Evolutionary conservation across 805 yeast genomes (phyloP), one percentile per base, ranked within the genome.

Genomic region (Schizosaccharomyces octosporus): DNA sequence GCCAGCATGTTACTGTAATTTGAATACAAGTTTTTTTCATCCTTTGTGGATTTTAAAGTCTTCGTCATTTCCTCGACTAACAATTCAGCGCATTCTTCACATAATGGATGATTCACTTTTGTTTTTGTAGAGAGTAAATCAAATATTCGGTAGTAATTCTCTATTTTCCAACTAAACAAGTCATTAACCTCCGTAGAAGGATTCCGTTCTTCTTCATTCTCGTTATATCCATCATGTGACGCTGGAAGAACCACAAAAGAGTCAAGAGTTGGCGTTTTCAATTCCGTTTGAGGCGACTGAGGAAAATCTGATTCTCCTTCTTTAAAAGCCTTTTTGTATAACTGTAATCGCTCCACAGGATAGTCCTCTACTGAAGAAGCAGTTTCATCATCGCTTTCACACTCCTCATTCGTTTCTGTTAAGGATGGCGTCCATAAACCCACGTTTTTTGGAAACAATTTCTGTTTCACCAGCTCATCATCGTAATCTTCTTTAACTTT

Each of bases 91-190:
- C 98, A 93, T 55, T 89, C 97, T 29, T 77, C 76, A 66, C 97
- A 90, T 17, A 93, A 80, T 0, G 98, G 98, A 67, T 81, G 82
- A 64, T 87, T 94, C 17, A 90, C 77, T 63, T 83, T 87, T 61
- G 83, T 82, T 64, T 84, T 83, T 4, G 79, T 75, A 0, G 93
- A 83, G 5, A 90, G 71, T 1, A 85, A 75, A 64, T 84, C 83
- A 69, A 87, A 88, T 1, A 90, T 78, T 48, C 79, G 79, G 2
- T 80, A 80, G 42, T 87, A 69, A 0, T 81, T 75, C 36, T 51
- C 57, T 29, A 51, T 51, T 29, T 51, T 51, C 31, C 57, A 29
- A 36, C 60, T 57, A 57, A 58, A 77, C 55, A 24, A 64, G n/a
- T 39, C 63, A 43, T 76, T 51, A 4, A 31, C 61, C 29, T 57